Evolutionary conservation across 2,329 filamentous ascomycete genomes (phyloP), one percentile per base, ranked within the genome.

Genomic region (Aspergillus sp.): DNA sequence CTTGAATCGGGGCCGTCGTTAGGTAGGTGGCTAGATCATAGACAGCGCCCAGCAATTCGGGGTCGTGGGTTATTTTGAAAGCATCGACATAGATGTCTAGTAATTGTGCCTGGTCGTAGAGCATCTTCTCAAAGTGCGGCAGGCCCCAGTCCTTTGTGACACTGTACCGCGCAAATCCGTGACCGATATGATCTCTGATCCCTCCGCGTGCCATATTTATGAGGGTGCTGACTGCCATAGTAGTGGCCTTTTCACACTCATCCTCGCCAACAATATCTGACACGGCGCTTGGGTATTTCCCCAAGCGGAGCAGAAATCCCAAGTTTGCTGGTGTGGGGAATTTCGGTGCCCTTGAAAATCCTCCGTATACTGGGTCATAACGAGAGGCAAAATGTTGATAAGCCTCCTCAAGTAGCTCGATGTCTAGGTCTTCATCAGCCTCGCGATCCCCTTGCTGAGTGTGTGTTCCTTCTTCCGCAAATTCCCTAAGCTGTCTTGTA

Each of bases 61-160:
- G 76, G 8, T 85, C 77, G 39, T 77, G 75, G 0, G 78, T 82
- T 27, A 83, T 69, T 10, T 88, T 75, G 75, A 90, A 97, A 0
- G 88, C 90, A 58, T 96, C 90, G 6, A 95, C 75, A 57, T 93
- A 97, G 6, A 93, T 76, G 26, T 84, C 79, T 2, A 98, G 71
- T 1, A 97, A 76, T 53, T 96, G 85, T 0, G 88, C 85, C 58
- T 98, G 95, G 60, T 97, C 93, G 43, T 89, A 90, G 7, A 96
- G 79, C 78, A 97, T 90, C 72, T 97, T 97, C 71, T 98, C 93
- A 57, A 97, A 98, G 64, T 95, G 90, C 8, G 93, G 93, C 37
- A 97, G 73, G 50, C 86, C 88, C 93, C 93, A 98, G 67, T 97
- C 88, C 10, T 82, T 74, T 0, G 91, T 97, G 6, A 95, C 86